Evolutionary conservation across 2,329 filamentous ascomycete genomes (phyloP).

Genomic region (Ampelomyces quisqualis): DNA sequence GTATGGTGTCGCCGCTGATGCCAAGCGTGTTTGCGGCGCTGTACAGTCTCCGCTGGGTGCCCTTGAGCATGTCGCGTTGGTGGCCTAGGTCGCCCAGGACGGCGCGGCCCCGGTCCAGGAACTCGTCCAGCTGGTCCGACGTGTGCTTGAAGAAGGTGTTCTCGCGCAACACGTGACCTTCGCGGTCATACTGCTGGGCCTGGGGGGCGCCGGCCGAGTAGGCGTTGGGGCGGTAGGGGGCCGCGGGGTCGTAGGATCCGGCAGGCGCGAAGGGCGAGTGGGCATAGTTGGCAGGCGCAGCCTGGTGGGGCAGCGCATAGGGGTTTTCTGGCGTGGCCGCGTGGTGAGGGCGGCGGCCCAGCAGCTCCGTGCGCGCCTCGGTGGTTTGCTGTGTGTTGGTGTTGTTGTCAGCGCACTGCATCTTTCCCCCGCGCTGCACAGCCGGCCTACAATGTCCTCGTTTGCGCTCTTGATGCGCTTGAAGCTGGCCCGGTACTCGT

Average conservation of each 20-base stretch:
- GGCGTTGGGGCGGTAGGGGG: conserved; percentile 45
- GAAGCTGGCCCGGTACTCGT: conserved; percentile 76
- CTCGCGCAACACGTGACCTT: conserved; percentile 82
- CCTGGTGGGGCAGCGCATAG: conserved; percentile 58
- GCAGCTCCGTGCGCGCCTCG: conserved; percentile 75
- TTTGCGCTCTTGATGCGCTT: conserved; percentile 73
- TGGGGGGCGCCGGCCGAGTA: conserved; percentile 40
- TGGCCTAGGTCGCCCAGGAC: conserved; percentile 85
- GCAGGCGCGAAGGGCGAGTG: conserved; percentile 38
- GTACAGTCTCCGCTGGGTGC: conserved; percentile 86
- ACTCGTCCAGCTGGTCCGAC: conserved; percentile 86
- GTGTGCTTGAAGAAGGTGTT: conserved; percentile 83
- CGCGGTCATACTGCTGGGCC: conserved; percentile 63
- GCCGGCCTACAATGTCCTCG: conserved; percentile 65
- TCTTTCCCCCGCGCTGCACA: background rate
- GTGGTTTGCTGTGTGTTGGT: conserved; percentile 58
- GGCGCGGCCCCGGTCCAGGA: conserved; percentile 84
- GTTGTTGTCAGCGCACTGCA: conserved; percentile 8
- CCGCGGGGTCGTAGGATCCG: conserved; percentile 29
- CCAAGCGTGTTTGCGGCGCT: conserved; percentile 92
- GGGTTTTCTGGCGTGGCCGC: conserved; percentile 88
- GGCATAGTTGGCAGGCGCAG: conserved; percentile 17
- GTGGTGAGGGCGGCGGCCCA: conserved; percentile 79
- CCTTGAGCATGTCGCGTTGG: conserved; percentile 93
- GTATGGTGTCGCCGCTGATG: conserved; percentile 91